Conservation (phyloP, 78 protist species). For the Dictyostelium intermedium region DNA sequence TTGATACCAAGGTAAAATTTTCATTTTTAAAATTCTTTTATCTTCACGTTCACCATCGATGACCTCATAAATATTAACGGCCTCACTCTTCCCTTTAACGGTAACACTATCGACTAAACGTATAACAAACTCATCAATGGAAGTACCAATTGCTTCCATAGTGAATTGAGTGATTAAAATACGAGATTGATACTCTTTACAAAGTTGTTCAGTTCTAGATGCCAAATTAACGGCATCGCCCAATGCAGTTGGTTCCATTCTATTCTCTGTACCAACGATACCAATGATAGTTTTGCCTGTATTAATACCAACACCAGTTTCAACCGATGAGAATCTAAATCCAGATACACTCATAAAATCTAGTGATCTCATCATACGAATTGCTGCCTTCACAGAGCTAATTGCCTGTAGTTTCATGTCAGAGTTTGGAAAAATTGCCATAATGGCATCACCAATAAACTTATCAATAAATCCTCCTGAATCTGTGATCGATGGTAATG, state of each 20-base stretch:
- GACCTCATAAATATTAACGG: conserved; percentile 62
- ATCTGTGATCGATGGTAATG: conserved; percentile 64
- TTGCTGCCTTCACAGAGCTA: conserved; percentile 52
- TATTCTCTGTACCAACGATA: conserved; percentile 79
- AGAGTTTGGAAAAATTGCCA: conserved; percentile 63
- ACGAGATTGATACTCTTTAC: conserved; percentile 69
- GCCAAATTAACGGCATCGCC: conserved; percentile 83
- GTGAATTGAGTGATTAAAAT: conserved; percentile 76
- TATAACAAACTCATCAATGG: conserved; percentile 54
- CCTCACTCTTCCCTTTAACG: conserved; percentile 72
- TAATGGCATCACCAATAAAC: conserved; percentile 82
- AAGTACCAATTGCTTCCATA: conserved; percentile 63
- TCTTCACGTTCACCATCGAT: conserved; percentile 74
- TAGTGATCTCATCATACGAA: conserved; percentile 74
- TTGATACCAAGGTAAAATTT: conserved; percentile 11
- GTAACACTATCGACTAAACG: conserved; percentile 70
- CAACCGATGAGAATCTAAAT: conserved; percentile 25
- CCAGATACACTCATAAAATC: conserved; percentile 68
- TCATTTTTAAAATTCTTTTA: conserved; percentile 6
- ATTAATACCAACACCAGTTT: conserved; percentile 82
- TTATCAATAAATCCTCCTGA: conserved; percentile 78
- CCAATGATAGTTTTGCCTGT: conserved; percentile 80
- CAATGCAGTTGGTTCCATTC: conserved; percentile 80
- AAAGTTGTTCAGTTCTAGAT: conserved; percentile 77
- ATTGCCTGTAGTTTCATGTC: conserved; percentile 65